Evolutionary conservation across 805 yeast genomes (phyloP), one percentile per base, ranked within the genome.

Genomic region (Jamesozyma lodderae): DNA sequence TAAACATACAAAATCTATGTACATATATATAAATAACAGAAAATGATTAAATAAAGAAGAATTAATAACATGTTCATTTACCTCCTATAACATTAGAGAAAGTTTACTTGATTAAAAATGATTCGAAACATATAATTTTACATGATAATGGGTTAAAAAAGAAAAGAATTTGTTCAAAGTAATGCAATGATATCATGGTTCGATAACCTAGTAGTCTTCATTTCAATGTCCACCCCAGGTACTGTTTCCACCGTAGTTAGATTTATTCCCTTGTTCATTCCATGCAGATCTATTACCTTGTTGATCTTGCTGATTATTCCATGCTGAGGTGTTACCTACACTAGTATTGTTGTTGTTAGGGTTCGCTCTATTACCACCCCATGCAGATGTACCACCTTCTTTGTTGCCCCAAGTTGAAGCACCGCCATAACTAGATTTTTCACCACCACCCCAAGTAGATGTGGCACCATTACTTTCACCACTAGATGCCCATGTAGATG

Each of bases 401-500:
- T 56, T 60, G 29, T 43, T 42, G 35, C 65, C 66, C 67, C 72
- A 69, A 1, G 72, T 59, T 7, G 72, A 61, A 3, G 68, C 66
- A 38, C 64, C 64, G 28, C 70, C 68, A 36, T 67, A 56, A 28
- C 60, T 57, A 13, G 64, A 57, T 36, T 46, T 57, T 40, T 56
- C 57, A 33, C 64, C 68, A 35, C 62, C 66, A 34, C 63, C 61
- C 39, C 73, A 70, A 60, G 69, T 64, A 8, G 70, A 57, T 45
- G 77, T 69, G 17, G 68, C 63, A 23, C 67, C 64, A 17, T 70
- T 70, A 33, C 60, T 60, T 26, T 58, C 63, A 27, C 62, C 62
- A 23, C 63, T 62, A 13, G 64, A 57, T 10, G 61, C 63, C 65
- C 67, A 52, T 19, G 75, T 68, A 3, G 76, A 70, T 6, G 74